A percentile compares a stretch with the other conserved stretches of the same genome.
These are phyloP conservation scores for Ilex asprella DNA, from an alignment of 257 asterid species.

Conservation along the genomic window DNA sequence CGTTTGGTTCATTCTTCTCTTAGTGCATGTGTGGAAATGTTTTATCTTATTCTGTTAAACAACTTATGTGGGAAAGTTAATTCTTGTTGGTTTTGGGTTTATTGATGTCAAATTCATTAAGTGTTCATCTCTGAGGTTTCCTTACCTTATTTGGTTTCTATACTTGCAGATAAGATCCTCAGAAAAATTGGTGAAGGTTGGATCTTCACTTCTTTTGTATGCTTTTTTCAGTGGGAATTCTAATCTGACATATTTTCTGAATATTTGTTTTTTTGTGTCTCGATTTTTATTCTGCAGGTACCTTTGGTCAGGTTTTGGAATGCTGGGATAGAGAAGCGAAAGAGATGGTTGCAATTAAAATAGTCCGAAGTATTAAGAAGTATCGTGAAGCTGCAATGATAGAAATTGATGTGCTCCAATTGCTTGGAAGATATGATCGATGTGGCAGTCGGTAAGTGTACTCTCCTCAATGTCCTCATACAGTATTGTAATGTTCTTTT, in stretches of 20 bases:
- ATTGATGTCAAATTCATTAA: background rate
- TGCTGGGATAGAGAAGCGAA: conserved; percentile 49
- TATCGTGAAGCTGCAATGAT: conserved; percentile 52
- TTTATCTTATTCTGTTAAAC: too few species aligned
- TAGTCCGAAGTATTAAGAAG: conserved; percentile 44
- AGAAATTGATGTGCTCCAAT: conserved; percentile 48
- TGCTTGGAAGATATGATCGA: conserved; percentile 48
- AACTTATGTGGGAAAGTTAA: too few species aligned
- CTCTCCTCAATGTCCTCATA: conserved; percentile 8
- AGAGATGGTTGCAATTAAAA: conserved; percentile 42
- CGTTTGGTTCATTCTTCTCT: too few species aligned
- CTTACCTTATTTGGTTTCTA: conserved; percentile 13
- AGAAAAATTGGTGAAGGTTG: conserved; percentile 50
- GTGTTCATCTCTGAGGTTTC: conserved; percentile 6
- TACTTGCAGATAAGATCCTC: conserved; percentile 46
- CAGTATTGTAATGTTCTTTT: background rate
- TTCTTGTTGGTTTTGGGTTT: background rate
- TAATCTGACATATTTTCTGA: background rate
- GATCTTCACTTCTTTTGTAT: conserved; percentile 8
- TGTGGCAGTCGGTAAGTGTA: conserved; percentile 40
- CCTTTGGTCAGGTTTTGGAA: conserved; percentile 52
- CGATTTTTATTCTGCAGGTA: conserved; percentile 25
- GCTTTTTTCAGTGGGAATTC: background rate
- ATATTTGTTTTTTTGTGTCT: background rate
- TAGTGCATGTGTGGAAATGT: too few species aligned